These are phyloP conservation scores for Pisolithus tinctorius DNA, from an alignment of 768 basidiomycete genomes.

Conservation along the genomic window DNA sequence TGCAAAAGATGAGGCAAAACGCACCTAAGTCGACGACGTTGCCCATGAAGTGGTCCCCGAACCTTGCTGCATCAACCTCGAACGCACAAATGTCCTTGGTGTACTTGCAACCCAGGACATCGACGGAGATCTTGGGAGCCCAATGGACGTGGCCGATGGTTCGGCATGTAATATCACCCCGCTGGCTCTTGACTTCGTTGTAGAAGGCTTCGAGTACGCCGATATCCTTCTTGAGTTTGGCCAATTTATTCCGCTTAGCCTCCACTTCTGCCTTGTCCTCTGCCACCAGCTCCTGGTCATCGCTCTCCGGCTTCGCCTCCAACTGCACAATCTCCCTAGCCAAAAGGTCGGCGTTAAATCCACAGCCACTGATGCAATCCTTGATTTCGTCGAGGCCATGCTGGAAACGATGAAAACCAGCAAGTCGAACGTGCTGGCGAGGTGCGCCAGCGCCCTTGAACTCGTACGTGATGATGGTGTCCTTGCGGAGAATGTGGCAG, in stretches of 20 bases:
- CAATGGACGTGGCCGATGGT: conserved; percentile 20
- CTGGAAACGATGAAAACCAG: conserved; percentile 16
- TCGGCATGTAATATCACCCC: conserved; percentile 16
- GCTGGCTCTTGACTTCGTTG: conserved; percentile 14
- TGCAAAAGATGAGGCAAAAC: conserved; percentile 15
- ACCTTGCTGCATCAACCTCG: too few species aligned
- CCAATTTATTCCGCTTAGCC: conserved; percentile 10
- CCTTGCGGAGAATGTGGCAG: conserved; percentile 21
- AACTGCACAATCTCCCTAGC: conserved; percentile 18
- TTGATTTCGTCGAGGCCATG: conserved; percentile 21
- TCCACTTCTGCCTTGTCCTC: conserved; percentile 6
- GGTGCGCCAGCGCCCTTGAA: conserved; percentile 16
- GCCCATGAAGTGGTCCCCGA: neutral
- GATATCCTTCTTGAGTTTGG: conserved; percentile 14
- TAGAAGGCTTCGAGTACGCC: conserved; percentile 17
- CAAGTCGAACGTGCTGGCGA: conserved; percentile 12
- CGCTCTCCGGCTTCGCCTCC: conserved; percentile 16
- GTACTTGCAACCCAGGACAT: conserved; percentile 5
- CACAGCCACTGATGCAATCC: conserved; percentile 6
- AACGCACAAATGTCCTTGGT: too few species aligned
- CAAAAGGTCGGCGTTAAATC: conserved; percentile 7
- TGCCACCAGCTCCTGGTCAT: conserved; percentile 15
- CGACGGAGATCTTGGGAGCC: conserved; percentile 18
- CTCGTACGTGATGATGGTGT: conserved; percentile 22
- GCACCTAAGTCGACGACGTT: conserved; percentile 27